Percentiles rank a stretch among this genome's conserved stretches.
phyloP scores from a whole-genome alignment of 139 green algal species.

The Nannochloris sp. region DNA sequence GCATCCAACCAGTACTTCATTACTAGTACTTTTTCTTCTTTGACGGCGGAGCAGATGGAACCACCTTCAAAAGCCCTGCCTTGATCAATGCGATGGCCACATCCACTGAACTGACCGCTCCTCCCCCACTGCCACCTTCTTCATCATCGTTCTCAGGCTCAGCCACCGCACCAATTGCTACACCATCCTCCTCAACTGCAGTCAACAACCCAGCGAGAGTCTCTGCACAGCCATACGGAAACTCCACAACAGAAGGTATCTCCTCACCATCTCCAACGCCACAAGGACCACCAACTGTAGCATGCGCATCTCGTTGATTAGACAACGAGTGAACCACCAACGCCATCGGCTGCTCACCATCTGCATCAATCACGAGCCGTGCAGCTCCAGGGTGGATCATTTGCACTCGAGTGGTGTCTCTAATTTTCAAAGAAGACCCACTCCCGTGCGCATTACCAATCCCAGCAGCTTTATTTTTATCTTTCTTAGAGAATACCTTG shows the following conservation, averaged over 20 bases:
- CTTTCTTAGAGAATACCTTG: background rate
- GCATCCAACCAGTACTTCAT: too few relatives aligned
- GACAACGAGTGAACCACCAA: conserved; percentile 34
- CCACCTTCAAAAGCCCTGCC: background rate
- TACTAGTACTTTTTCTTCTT: too few relatives aligned
- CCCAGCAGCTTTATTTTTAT: too few relatives aligned
- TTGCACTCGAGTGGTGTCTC: background rate
- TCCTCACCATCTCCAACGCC: background rate
- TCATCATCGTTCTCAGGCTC: background rate
- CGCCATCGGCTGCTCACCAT: background rate
- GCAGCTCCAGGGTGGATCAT: conserved; percentile 15
- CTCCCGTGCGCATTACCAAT: too few relatives aligned
- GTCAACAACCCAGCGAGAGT: background rate
- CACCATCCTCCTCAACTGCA: background rate
- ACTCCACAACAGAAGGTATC: background rate
- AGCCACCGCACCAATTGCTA: conserved; percentile 4
- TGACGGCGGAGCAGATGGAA: too few relatives aligned
- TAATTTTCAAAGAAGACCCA: too few relatives aligned
- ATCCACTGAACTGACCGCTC: background rate
- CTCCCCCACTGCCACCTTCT: background rate
- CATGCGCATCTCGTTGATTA: conserved; percentile 22
- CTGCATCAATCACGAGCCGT: conserved; percentile 21
- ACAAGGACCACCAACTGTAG: background rate
- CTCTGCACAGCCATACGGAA: conserved; percentile 16
- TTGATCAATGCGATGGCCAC: conserved; percentile 1